phyloP scores from a whole-genome alignment of 1,284 basidiomycete species.

The Ganoderma resinaceum region DNA sequence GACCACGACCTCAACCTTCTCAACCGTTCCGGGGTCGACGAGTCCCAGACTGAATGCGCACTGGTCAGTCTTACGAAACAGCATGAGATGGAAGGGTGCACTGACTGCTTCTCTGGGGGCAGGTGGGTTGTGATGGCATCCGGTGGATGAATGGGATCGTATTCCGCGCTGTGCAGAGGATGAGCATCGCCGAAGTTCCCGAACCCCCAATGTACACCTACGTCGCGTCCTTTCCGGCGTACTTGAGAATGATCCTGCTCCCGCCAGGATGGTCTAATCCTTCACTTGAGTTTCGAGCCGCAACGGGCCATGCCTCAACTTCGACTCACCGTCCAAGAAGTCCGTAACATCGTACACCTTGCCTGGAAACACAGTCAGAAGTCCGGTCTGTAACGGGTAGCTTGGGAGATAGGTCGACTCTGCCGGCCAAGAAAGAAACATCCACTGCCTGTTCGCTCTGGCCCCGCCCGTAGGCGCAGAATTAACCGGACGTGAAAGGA shows the following conservation, averaged over 20 bases:
- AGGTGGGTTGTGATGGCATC: constrained; percentile 69
- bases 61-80: constrained; percentile 1
- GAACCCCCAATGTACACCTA: constrained; percentile 46
- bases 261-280: constrained; percentile 58
- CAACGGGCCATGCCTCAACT: too few relatives aligned
- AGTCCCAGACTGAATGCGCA: constrained; percentile 50
- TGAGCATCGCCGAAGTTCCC: constrained; percentile 25
- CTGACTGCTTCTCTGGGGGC: constrained; percentile 59
- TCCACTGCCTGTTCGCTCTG: too few relatives aligned
- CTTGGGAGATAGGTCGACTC: neutral
- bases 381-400: neutral
- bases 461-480: too few relatives aligned
- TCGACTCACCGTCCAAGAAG: constrained; percentile 60
- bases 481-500: neutral
- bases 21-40: constrained; percentile 54
- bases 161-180: constrained; percentile 51
- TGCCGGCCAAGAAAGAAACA: too few relatives aligned
- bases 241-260: constrained; percentile 67
- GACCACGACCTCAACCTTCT: constrained; percentile 50
- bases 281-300: neutral
- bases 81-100: constrained; percentile 49
- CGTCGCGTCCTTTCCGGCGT: constrained; percentile 81
- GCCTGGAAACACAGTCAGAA: constrained; percentile 43
- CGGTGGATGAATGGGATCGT: constrained; percentile 70
- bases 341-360: constrained; percentile 78